Base-by-base conservation (phyloP, 31 red algal genomes). In the Bonnemaisonia californica region DNA sequence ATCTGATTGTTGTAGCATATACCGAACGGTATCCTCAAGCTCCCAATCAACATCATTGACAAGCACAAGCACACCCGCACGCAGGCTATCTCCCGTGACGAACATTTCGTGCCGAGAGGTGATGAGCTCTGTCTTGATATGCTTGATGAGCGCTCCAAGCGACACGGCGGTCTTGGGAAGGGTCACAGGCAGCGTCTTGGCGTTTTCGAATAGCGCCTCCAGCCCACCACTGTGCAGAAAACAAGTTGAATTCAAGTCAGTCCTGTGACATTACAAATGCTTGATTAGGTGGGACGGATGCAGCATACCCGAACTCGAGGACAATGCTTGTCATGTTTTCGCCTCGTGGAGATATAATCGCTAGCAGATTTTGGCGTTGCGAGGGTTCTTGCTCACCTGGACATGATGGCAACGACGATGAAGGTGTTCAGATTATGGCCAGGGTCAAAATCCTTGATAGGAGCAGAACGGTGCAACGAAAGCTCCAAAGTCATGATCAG, bases 21-120 rank as follows among this genome's bases (percentile, higher is more conserved):
- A 95, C 19, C 35, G 33, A 12, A 62, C 59, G 9, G 82, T 89
- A 29, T 90, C 92, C 56, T 95, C 84, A 41, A 98, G 57, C 77
- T 98, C 96, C 96, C 96, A 98, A 64, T 98, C 96, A 19, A 92
- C 89, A 62, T 95, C 92, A 64, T 98, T 98, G 60, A 98, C 76
- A 29, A 98, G 80, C 9, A 98, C 96, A 4, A 98, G 89, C 27
- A 98, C 83, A n/a, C 96, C 96, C 2, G 96, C 91, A 7, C 96
- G 87, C 2, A 98, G 40, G 22, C 37, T 24, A 38, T 92, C 80
- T 33, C 79, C 69, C 19, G 32, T 55, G 24, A 82, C 81, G 48
- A 98, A 98, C 74, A 93, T 82, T 77, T 98, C 92, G 62, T 98
- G 96, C 5, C 87, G 80, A 11, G 87, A 81, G 31, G 62, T 76